Conservation (phyloP, 768 basidiomycete species). For the Lactarius pseudohatsudake region DNA sequence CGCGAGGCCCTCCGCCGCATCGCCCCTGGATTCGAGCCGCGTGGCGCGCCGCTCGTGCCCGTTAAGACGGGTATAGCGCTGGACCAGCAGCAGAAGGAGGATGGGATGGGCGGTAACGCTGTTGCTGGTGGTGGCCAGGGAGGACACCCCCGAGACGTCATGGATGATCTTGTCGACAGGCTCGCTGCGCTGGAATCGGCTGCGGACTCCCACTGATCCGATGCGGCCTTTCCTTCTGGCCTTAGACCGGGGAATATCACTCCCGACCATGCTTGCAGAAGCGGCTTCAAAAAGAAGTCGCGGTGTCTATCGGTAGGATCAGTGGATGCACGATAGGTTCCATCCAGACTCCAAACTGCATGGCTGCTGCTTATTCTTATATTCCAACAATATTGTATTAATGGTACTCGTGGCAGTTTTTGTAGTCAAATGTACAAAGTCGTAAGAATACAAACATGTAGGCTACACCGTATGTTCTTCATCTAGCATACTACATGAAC, state of each 20-base stretch:
- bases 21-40: conserved; percentile 75
- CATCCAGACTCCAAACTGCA: neutral
- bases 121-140: neutral
- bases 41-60: conserved; percentile 21
- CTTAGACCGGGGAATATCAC: neutral
- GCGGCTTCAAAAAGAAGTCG: too few relatives aligned
- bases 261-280: neutral
- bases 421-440: neutral
- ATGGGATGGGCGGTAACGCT: too few relatives aligned
- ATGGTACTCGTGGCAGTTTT: neutral
- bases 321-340: neutral
- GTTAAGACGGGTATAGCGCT: conserved; percentile 4
- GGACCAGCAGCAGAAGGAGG: neutral
- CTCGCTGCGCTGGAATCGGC: conserved; percentile 23
- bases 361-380: neutral
- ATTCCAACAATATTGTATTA: neutral
- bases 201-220: conserved; percentile 4
- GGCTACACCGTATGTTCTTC: conserved; percentile 2
- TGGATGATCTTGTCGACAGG: conserved; percentile 28
- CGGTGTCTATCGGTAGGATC: neutral
- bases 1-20: conserved; percentile 70
- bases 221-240: neutral
- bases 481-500: conserved; percentile 48
- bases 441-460: neutral
- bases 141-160: conserved; percentile 21